Evolutionary conservation across 768 basidiomycete genomes (phyloP).

Genomic region (Tricholoma bakamatsutake): DNA sequence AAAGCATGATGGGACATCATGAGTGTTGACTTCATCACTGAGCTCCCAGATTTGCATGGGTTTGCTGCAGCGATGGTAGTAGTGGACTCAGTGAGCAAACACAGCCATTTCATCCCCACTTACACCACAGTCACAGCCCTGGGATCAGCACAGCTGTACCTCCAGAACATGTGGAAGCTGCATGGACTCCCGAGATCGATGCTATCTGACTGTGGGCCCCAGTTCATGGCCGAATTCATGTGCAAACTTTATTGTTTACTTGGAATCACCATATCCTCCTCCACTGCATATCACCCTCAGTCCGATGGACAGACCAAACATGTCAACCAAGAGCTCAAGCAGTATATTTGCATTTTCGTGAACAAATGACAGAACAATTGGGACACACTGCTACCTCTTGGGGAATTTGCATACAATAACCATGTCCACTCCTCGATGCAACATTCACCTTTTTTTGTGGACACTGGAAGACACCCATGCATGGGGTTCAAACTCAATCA

Average conservation of each 20-base stretch:
- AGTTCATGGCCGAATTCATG: not conserved
- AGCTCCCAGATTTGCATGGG: not conserved
- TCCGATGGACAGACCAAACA: too few relatives aligned
- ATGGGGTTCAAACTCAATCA: too few relatives aligned
- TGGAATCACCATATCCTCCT: not conserved
- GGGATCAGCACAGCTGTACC: not conserved
- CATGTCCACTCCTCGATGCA: conserved; percentile 6
- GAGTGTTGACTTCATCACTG: conserved; percentile 2
- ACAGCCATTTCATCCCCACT: too few relatives aligned
- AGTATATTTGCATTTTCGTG: too few relatives aligned
- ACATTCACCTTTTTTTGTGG: not conserved
- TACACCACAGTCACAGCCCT: conserved; percentile 8
- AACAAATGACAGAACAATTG: too few relatives aligned
- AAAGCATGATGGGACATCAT: conserved; percentile 1
- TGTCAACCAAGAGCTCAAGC: too few relatives aligned
- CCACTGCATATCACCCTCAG: too few relatives aligned
- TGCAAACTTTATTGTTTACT: not conserved
- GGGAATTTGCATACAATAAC: conserved; percentile 11
- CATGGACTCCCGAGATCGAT: not conserved
- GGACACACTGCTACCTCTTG: not conserved
- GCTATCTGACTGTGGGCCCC: not conserved
- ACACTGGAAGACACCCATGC: too few relatives aligned
- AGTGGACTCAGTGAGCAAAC: not conserved
- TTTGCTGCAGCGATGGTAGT: conserved; percentile 1
- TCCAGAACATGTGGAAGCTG: not conserved